These are phyloP conservation scores for Oryza meridionalis DNA, from an alignment of 176 grass and related monocot genomes.

Conservation along the genomic window DNA sequence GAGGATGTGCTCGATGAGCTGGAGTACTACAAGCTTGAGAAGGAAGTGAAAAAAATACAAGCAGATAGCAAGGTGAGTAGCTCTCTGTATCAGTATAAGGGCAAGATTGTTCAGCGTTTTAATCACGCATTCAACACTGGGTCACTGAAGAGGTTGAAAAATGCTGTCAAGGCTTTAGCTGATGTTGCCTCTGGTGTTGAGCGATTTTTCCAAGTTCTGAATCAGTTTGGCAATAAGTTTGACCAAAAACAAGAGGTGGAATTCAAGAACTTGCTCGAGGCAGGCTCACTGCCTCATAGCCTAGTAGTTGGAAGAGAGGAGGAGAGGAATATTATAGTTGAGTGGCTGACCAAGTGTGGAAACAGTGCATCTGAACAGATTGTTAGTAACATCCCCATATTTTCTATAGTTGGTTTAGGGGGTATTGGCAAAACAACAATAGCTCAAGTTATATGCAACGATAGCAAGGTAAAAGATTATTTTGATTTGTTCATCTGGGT, in stretches of 20 bases:
- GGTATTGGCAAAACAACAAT: constrained; percentile 54
- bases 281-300: constrained; percentile 22
- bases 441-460: constrained; percentile 49
- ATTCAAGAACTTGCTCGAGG: background rate
- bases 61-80: background rate
- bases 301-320: constrained; percentile 23
- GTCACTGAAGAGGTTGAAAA: constrained; percentile 21
- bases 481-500: constrained; percentile 47
- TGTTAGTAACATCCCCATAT: constrained; percentile 28
- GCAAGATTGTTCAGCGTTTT: background rate
- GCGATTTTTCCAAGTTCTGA: constrained; percentile 1
- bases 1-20: constrained; percentile 34
- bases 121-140: constrained; percentile 11
- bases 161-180: constrained; percentile 6
- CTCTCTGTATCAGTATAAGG: constrained; percentile 16
- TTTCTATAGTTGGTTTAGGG: constrained; percentile 51
- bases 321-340: constrained; percentile 16
- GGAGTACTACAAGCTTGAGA: constrained; percentile 41
- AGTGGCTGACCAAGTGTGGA: constrained; percentile 27
- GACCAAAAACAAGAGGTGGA: background rate
- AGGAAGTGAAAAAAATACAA: background rate
- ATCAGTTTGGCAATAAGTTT: background rate
- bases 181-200: constrained; percentile 9
- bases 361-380: background rate
- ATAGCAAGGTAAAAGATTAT: constrained; percentile 24